Percentiles rank a stretch among this genome's conserved stretches.
These are phyloP conservation scores for Cyberlindnera japonica DNA, from an alignment of 805 yeast genomes.

Conservation along the genomic window DNA sequence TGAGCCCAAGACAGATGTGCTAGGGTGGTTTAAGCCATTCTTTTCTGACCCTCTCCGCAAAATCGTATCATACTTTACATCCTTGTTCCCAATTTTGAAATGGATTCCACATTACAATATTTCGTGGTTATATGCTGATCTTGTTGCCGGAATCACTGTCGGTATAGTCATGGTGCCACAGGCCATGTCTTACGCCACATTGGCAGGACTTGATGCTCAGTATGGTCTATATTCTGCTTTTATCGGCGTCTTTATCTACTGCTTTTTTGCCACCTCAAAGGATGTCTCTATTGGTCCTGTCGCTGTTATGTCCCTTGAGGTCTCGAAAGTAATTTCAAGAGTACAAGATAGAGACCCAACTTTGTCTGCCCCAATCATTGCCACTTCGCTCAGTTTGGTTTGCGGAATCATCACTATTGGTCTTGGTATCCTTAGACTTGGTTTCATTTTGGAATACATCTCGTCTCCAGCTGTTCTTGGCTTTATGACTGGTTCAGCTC, in stretches of 20 bases:
- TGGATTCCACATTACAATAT: conserved; percentile 85
- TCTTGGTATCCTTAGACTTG: conserved; percentile 76
- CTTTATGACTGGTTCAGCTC: conserved; percentile 92
- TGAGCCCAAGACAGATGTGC: conserved; percentile 8
- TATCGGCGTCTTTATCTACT: conserved; percentile 84
- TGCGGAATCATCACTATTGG: conserved; percentile 87
- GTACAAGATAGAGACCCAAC: conserved; percentile 52
- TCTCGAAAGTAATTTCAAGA: conserved; percentile 67
- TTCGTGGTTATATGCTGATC: conserved; percentile 75
- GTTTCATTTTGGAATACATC: conserved; percentile 84
- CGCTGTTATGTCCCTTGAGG: conserved; percentile 90
- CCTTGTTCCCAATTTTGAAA: conserved; percentile 73
- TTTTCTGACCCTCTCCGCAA: conserved; percentile 21
- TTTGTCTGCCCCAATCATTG: conserved; percentile 64
- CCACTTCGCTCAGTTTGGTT: conserved; percentile 71
- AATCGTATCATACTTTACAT: conserved; percentile 46
- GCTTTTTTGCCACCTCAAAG: conserved; percentile 90
- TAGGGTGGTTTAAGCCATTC: conserved; percentile 13
- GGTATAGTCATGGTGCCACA: conserved; percentile 94
- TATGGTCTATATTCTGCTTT: conserved; percentile 90
- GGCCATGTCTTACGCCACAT: conserved; percentile 89
- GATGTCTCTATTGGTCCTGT: conserved; percentile 97
- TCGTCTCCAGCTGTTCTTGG: conserved; percentile 92
- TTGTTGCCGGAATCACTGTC: conserved; percentile 90
- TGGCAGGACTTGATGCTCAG: conserved; percentile 78